Evolutionary conservation across 2,329 filamentous ascomycete genomes (phyloP).

Genomic region (Fusarium heterosporum): DNA sequence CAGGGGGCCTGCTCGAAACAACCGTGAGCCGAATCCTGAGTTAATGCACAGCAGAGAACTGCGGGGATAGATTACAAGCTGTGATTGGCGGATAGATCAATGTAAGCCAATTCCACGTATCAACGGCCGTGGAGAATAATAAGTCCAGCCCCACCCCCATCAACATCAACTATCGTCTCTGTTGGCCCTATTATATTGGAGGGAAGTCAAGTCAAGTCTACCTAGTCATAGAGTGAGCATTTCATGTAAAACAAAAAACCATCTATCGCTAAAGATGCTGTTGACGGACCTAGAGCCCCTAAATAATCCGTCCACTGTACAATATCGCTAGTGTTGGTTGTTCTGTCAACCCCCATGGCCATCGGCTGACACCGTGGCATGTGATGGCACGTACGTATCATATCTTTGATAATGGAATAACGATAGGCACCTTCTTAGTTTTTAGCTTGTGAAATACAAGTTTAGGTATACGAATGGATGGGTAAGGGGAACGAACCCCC

Average conservation of each 20-base stretch:
- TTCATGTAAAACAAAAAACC: slow-evolving; percentile 1
- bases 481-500: slow-evolving; percentile 17
- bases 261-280: not conserved
- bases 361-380: slow-evolving; percentile 15
- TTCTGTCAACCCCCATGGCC: slow-evolving; percentile 15
- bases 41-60: slow-evolving; percentile 27
- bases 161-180: slow-evolving; percentile 13
- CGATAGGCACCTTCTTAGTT: not conserved
- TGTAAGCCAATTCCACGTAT: slow-evolving; percentile 37
- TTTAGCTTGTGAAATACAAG: slow-evolving; percentile 1
- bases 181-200: not conserved
- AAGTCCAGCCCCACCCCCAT: slow-evolving; percentile 40
- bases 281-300: slow-evolving; percentile 30
- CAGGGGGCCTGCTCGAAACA: slow-evolving; percentile 37
- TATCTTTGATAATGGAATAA: not conserved
- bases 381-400: not conserved
- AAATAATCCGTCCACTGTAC: slow-evolving; percentile 41
- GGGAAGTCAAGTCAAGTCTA: slow-evolving; percentile 9
- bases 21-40: slow-evolving; percentile 34
- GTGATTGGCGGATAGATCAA: slow-evolving; percentile 43
- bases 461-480: too few relatives aligned
- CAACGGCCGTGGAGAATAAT: slow-evolving; percentile 44
- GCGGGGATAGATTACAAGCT: slow-evolving; percentile 16
- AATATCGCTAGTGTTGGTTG: slow-evolving; percentile 10
- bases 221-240: not conserved